phyloP scores from a whole-genome alignment of 208 protist genomes.

The Perkinsela sp. region DNA sequence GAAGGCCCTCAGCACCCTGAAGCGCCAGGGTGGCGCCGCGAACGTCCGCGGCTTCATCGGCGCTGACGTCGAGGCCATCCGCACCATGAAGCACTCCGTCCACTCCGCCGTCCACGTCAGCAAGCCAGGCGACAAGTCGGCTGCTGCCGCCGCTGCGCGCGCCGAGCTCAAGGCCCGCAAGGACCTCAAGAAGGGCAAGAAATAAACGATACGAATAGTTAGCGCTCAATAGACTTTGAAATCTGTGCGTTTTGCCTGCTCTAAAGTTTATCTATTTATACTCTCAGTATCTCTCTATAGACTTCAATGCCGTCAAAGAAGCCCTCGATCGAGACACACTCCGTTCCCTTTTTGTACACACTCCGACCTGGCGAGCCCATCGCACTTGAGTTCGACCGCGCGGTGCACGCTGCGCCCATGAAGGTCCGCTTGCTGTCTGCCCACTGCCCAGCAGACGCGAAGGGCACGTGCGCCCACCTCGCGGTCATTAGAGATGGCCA shows the following conservation, averaged over 20 bases:
- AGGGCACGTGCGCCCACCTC: neutral
- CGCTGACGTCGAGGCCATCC: slow-evolving; percentile 55
- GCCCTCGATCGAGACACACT: neutral
- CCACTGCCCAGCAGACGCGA: neutral
- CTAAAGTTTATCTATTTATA: too few relatives aligned
- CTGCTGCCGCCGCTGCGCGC: slow-evolving; percentile 7
- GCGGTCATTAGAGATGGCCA: neutral
- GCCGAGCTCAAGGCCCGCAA: slow-evolving; percentile 59
- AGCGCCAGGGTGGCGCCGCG: slow-evolving; percentile 8
- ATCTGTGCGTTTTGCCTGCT: too few relatives aligned
- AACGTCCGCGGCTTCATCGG: slow-evolving; percentile 47
- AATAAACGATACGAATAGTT: too few relatives aligned
- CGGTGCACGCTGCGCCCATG: neutral
- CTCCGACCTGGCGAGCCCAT: neutral
- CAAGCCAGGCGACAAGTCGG: slow-evolving; percentile 23
- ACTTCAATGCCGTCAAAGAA: neutral
- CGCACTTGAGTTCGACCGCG: neutral
- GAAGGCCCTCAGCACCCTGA: slow-evolving; percentile 8
- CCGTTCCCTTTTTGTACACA: neutral
- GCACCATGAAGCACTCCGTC: slow-evolving; percentile 26
- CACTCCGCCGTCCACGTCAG: slow-evolving; percentile 56
- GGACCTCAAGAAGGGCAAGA: slow-evolving; percentile 37
- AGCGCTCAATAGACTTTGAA: too few relatives aligned
- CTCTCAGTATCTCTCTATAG: too few relatives aligned
- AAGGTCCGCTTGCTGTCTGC: neutral